Percentiles rank a stretch among this genome's conserved stretches.
Conservation (phyloP, 2,329 filamentous ascomycete genomes). For the Pochonia chlamydosporia region DNA sequence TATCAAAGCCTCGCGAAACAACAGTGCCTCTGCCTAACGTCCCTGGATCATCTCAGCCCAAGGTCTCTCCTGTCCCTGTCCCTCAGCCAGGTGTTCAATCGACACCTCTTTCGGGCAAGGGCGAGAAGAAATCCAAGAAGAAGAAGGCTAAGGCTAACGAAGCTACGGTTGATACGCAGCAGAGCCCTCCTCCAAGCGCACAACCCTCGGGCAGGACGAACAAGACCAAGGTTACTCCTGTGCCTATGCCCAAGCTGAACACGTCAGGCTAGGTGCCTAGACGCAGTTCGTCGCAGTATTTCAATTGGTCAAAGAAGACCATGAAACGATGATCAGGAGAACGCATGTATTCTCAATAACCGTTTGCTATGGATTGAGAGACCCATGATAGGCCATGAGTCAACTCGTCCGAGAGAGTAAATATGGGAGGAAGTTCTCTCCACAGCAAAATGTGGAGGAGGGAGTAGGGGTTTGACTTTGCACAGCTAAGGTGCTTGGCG, state of each 20-base stretch:
- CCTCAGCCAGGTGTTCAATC: conserved; percentile 9
- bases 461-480: neutral
- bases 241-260: conserved; percentile 17
- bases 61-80: conserved; percentile 18
- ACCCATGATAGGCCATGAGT: no score
- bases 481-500: conserved; percentile 8
- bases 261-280: conserved; percentile 17
- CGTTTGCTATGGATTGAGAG: no score
- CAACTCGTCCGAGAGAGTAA: no score
- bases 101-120: conserved; percentile 18
- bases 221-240: conserved; percentile 17
- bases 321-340: neutral
- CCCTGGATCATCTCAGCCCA: conserved; percentile 22
- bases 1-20: conserved; percentile 22
- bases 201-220: conserved; percentile 10
- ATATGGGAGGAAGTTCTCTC: neutral
- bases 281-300: neutral
- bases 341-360: no score
- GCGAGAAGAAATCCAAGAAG: conserved; percentile 24
- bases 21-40: conserved; percentile 29
- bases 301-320: neutral
- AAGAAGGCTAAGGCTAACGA: conserved; percentile 19
- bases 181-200: conserved; percentile 15
- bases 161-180: conserved; percentile 9
- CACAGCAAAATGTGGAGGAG: conserved; percentile 1